These are phyloP conservation scores for Termitomyces sp. DNA, from an alignment of 768 basidiomycete genomes.

Conservation along the genomic window DNA sequence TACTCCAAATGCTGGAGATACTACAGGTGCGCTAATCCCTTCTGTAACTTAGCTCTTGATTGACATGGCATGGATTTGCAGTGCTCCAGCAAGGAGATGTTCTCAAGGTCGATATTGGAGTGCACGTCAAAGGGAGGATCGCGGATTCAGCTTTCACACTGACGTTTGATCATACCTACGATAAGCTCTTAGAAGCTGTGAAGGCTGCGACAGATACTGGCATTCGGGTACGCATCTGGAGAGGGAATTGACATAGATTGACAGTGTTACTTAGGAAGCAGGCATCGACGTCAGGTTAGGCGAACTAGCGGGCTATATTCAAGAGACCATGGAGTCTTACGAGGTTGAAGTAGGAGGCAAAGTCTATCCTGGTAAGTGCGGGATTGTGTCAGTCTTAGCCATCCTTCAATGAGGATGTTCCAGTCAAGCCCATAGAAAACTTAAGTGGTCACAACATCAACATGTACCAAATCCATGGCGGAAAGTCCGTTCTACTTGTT, in stretches of 20 bases:
- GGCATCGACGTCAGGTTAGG: slow-evolving; percentile 94
- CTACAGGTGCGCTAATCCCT: slow-evolving; percentile 46
- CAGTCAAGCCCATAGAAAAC: slow-evolving; percentile 92
- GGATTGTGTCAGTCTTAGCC: slow-evolving; percentile 1
- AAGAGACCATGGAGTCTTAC: slow-evolving; percentile 99
- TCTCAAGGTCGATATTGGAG: slow-evolving; percentile 95
- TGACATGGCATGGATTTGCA: not conserved
- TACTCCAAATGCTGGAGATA: slow-evolving; percentile 92
- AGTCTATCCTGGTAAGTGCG: slow-evolving; percentile 62
- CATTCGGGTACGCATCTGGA: slow-evolving; percentile 49
- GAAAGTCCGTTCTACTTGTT: slow-evolving; percentile 87
- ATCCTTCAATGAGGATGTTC: slow-evolving; percentile 2
- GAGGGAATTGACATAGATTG: not conserved
- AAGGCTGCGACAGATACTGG: slow-evolving; percentile 94
- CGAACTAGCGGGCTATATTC: slow-evolving; percentile 86
- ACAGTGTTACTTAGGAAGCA: slow-evolving; percentile 59
- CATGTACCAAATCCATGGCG: slow-evolving; percentile 88
- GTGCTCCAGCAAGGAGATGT: slow-evolving; percentile 48
- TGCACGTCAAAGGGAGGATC: slow-evolving; percentile 95
- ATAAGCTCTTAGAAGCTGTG: slow-evolving; percentile 85
- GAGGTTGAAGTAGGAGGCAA: slow-evolving; percentile 93
- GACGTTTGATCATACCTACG: slow-evolving; percentile 83
- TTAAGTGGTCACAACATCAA: slow-evolving; percentile 94
- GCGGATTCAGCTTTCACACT: slow-evolving; percentile 95
- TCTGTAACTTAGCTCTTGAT: not conserved